Percentiles rank a stretch among this genome's conserved stretches.
Evolutionary conservation across 192 early-diverging fungal species (phyloP).

Genomic region (Entomortierella beljakovae): DNA sequence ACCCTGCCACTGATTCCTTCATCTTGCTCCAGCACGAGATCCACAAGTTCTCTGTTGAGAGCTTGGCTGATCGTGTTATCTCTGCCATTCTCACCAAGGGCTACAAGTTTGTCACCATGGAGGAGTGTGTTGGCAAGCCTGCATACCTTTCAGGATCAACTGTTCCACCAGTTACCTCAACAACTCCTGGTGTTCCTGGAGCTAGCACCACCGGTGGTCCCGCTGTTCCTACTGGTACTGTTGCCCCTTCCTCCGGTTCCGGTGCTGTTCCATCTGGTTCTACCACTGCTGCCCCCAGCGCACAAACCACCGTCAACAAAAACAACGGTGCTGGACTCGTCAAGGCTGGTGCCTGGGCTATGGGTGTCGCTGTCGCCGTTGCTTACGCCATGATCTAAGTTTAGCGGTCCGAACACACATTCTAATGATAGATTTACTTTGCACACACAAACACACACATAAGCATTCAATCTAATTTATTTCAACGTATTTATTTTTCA

Average conservation of each 20-base stretch:
- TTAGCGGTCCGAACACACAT: too few species aligned
- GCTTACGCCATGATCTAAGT: conserved; percentile 42
- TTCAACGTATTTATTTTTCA: too few species aligned
- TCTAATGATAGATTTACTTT: too few species aligned
- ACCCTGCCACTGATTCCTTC: conserved; percentile 47
- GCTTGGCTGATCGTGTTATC: conserved; percentile 43
- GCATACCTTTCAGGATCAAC: conserved; percentile 38
- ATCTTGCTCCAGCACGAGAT: conserved; percentile 58
- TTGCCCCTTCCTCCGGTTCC: neutral
- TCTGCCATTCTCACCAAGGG: conserved; percentile 43
- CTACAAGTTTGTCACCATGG: conserved; percentile 56
- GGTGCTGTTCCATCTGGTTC: neutral
- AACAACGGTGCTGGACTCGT: conserved; percentile 15
- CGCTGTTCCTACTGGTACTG: neutral
- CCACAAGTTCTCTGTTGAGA: conserved; percentile 49
- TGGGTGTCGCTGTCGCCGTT: conserved; percentile 31
- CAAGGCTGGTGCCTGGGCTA: conserved; percentile 38
- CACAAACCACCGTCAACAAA: conserved; percentile 6
- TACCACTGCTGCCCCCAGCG: neutral
- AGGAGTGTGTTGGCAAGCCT: conserved; percentile 52
- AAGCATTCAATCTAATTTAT: too few species aligned
- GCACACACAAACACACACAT: too few species aligned
- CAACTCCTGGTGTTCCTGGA: too few species aligned
- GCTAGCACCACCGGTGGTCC: too few species aligned
- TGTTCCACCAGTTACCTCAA: conserved; percentile 3